Evolutionary conservation across 179 eudicot species (phyloP).

Genomic region (Gypsophila paniculata): DNA sequence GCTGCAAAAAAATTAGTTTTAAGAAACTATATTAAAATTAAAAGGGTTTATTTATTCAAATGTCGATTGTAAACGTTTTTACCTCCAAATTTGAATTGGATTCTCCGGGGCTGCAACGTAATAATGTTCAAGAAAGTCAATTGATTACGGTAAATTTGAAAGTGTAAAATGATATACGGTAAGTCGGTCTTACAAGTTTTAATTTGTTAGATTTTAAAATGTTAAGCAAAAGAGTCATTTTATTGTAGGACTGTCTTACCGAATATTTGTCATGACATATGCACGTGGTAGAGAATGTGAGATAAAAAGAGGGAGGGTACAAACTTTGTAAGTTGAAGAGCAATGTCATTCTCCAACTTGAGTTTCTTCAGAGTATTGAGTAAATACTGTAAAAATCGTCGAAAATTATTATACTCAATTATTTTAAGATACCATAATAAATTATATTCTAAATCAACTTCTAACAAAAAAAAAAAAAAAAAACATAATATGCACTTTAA

Average conservation of each 20-base stretch:
- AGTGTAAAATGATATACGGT: too few relatives aligned
- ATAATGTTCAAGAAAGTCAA: neutral
- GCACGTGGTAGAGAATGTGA: neutral
- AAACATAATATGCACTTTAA: too few relatives aligned
- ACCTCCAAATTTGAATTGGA: slow-evolving; percentile 38
- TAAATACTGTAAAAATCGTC: slow-evolving; percentile 43
- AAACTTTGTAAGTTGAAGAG: slow-evolving; percentile 50
- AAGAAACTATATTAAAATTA: too few relatives aligned
- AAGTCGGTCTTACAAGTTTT: too few relatives aligned
- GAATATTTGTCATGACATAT: neutral
- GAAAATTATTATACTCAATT: neutral
- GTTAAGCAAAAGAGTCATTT: too few relatives aligned
- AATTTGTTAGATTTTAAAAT: too few relatives aligned
- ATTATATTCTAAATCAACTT: neutral
- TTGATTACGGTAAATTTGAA: too few relatives aligned
- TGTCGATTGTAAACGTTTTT: neutral
- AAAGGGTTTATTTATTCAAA: too few relatives aligned
- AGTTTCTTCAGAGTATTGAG: slow-evolving; percentile 47
- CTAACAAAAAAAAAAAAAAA: neutral
- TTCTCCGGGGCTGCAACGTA: slow-evolving; percentile 34
- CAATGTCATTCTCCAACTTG: slow-evolving; percentile 61
- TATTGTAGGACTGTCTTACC: neutral
- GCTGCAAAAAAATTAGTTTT: slow-evolving; percentile 25
- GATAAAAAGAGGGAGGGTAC: slow-evolving; percentile 3
- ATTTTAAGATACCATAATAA: neutral